Base-by-base conservation (phyloP, 306 rosid genomes). In the Rubus parviflorus region DNA sequence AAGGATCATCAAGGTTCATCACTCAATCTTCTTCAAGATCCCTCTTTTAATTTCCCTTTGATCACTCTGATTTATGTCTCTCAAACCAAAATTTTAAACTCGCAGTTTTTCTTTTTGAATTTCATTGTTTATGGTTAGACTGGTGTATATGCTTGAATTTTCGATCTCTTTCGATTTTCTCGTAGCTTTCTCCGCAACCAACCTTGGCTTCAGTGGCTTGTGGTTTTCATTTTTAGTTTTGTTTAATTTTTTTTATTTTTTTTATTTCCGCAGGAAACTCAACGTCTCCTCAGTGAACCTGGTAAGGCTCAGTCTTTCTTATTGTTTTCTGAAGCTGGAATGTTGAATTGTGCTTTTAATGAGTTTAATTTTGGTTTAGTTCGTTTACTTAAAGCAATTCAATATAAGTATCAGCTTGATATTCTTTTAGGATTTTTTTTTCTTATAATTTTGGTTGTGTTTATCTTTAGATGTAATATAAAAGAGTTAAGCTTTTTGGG, bases 231-330 rank as follows among this genome's bases (percentile, higher is more conserved):
- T 5, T 73, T 10, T 22, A 0, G 12, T 23, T 73, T 80, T 81
- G 61, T 77, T 5, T 74, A 47, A 25, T 54, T 43, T 10, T 81
- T 67, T 84, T 81, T 9, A 60, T 37, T 22, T 30, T 41, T 49
- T 66, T 56, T 68, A 3, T 84, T 85, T 85, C 17, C 2, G 79
- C 90, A 92, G 98, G 98, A 94, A 87, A 94, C 98, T 69, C 98
- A 94, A 87, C 97, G 97, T 77, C 93, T 94, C 71, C 93, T 94
- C 64, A 94, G 98, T 89, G 98, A 94, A 85, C 98, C 98, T 42
- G 98, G 98, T 92, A 52, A 66, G 74, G 78, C n/a, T 77, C 65
- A 23, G 64, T 85, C 0, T 30, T 73, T 75, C 13, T 11, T n/a
- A 43, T 20, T 77, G 2, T 43, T 42, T 54, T 43, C 1, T 77